Percentiles rank a stretch among this genome's conserved stretches.
phyloP scores from a whole-genome alignment of 805 yeast genomes.

The Limtongozyma cylindracea region DNA sequence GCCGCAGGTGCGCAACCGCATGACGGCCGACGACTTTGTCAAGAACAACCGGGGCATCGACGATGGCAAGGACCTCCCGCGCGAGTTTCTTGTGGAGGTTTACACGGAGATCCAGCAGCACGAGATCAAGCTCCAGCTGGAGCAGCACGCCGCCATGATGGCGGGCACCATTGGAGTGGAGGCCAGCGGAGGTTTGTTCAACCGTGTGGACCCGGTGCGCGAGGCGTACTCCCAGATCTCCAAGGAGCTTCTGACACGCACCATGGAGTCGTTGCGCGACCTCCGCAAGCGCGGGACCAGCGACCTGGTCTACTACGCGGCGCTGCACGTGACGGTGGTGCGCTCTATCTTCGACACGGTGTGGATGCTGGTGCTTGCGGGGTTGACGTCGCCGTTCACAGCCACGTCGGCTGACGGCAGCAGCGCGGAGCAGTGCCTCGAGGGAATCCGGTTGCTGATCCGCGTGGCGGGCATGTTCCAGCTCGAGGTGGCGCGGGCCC shows the following conservation, averaged over 20 bases:
- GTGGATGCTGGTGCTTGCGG: constrained; percentile 96
- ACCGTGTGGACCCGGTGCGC: constrained; percentile 39
- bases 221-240: constrained; percentile 89
- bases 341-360: constrained; percentile 78
- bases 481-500: constrained; percentile 60
- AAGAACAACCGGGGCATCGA: constrained; percentile 81
- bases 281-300: constrained; percentile 23
- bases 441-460: constrained; percentile 66
- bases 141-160: constrained; percentile 77
- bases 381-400: constrained; percentile 81
- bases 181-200: constrained; percentile 18
- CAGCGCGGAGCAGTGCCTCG: constrained; percentile 66
- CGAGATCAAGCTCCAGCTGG: constrained; percentile 80
- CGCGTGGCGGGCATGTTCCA: constrained; percentile 69
- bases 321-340: constrained; percentile 75
- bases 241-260: constrained; percentile 69
- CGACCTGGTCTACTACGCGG: constrained; percentile 38
- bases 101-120: constrained; percentile 57
- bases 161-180: constrained; percentile 27
- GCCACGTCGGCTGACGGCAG: no score
- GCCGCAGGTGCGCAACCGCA: constrained; percentile 58
- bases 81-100: constrained; percentile 40
- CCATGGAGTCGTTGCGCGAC: constrained; percentile 58
- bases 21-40: constrained; percentile 74
- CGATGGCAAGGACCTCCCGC: constrained; percentile 66